Evolutionary conservation across 768 basidiomycete genomes (phyloP), one percentile per base, ranked within the genome.

Genomic region (Lactifluus hygrophoroides): DNA sequence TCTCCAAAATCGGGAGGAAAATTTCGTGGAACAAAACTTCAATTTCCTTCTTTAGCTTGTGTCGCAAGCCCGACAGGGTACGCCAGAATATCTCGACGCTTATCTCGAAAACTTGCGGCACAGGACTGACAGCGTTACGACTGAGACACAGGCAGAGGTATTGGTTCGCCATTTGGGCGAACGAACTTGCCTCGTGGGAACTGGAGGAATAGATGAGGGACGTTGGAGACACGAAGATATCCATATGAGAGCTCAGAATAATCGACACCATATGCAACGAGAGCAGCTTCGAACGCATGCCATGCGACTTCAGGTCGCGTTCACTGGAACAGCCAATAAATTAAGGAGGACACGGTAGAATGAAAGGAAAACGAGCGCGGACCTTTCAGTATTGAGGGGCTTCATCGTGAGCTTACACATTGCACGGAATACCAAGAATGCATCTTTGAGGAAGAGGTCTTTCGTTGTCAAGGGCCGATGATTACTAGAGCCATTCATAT

Each of bases 11-110:
- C 2, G 96, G 96, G 56, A 98, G 85, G 76, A 98, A 99, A 62
- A 99, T 98, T 71, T 99, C 96, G 66, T 96, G 94, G 48, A 99
- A 72, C n/a, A 99, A 77, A 37, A 99, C 94, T 71, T 97, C 95
- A 57, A 98, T 97, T 71, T 99, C 96, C 88, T 97, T 96, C 95
- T 99, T 99, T 65, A 99, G 81, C 74, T 91, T 95, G 17, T 90
- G 91, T 28, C 96, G 83, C 84, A 99, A 86, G 11, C 92, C 90
- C 44, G 88, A 83, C n/a, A 98, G 71, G 49, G 96, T 88, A 65
- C 91, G 82, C 93, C 95, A 97, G 73, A 98, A 98, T 58, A 98
- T 96, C 74, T 98, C 96, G 49, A 97, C 94, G 67, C 92, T 93
- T 51, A 94, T 84, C 69, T 99, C 96, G 71, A 99, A 99, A 14